phyloP scores from a whole-genome alignment of 306 rosid genomes.

The Vigna nakashimae region DNA sequence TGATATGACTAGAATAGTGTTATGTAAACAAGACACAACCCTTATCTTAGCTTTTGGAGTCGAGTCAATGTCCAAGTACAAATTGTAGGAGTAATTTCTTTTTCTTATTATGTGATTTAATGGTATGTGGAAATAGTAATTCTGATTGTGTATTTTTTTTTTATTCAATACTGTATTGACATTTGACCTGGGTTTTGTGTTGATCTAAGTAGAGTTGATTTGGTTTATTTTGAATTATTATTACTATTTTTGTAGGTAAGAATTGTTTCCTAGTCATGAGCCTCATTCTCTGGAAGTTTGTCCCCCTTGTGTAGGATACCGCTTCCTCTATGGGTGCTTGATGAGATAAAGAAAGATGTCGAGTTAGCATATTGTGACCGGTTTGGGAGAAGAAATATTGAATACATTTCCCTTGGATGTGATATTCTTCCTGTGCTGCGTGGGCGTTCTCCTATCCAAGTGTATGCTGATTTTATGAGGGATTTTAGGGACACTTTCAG shows the following conservation, averaged over 20 bases:
- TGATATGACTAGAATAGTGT: not conserved
- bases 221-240: constrained; percentile 45
- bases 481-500: constrained; percentile 74
- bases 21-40: not conserved
- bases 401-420: constrained; percentile 90
- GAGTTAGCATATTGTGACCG: constrained; percentile 79
- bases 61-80: not conserved
- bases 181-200: constrained; percentile 20
- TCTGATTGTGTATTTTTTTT: not conserved
- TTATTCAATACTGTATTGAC: constrained; percentile 16
- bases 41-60: not conserved
- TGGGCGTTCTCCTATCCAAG: constrained; percentile 92
- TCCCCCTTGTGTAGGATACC: constrained; percentile 73
- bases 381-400: constrained; percentile 78
- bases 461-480: constrained; percentile 88
- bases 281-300: constrained; percentile 54
- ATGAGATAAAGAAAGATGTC: constrained; percentile 77
- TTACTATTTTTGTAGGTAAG: constrained; percentile 41
- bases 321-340: constrained; percentile 88
- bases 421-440: constrained; percentile 81
- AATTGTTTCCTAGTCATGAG: constrained; percentile 48
- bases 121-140: constrained; percentile 2
- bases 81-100: not conserved
- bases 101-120: not conserved
- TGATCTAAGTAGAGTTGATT: constrained; percentile 39